These are phyloP conservation scores for Penicillium sp. DNA, from an alignment of 2,329 filamentous ascomycete genomes.

Conservation along the genomic window DNA sequence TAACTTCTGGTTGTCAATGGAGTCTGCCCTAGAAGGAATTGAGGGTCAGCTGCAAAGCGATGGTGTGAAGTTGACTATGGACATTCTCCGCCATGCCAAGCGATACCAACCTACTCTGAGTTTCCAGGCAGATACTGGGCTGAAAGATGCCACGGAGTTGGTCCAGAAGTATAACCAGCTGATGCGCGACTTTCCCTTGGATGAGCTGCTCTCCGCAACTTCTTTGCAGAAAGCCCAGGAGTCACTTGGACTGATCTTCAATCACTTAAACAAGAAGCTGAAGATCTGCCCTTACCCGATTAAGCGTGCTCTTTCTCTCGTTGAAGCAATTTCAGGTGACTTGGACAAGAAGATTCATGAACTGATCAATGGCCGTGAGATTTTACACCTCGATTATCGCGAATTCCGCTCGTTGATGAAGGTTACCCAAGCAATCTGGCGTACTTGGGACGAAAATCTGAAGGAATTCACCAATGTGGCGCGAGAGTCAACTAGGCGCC, in stretches of 20 bases:
- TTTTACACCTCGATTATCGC: conserved; percentile 89
- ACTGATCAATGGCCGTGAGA: conserved; percentile 77
- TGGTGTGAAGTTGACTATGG: conserved; percentile 85
- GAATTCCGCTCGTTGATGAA: conserved; percentile 87
- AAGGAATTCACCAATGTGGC: conserved; percentile 99
- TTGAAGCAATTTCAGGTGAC: conserved; percentile 94
- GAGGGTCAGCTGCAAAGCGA: conserved; percentile 85
- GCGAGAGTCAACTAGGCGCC: conserved; percentile 86
- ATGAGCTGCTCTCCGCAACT: conserved; percentile 90
- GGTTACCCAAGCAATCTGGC: conserved; percentile 81
- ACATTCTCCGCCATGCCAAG: conserved; percentile 95
- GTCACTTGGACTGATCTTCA: conserved; percentile 84
- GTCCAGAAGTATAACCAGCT: conserved; percentile 99
- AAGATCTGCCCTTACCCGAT: conserved; percentile 96
- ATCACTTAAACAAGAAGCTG: conserved; percentile 95
- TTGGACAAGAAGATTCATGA: conserved; percentile 83
- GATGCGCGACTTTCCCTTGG: conserved; percentile 96
- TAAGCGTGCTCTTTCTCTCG: conserved; percentile 84
- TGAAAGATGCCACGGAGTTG: conserved; percentile 93
- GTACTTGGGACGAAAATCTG: conserved; percentile 89
- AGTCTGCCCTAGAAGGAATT: conserved; percentile 86
- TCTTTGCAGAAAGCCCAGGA: conserved; percentile 86
- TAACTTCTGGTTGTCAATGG: conserved; percentile 99
- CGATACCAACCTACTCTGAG: conserved; percentile 97
- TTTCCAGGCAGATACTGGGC: conserved; percentile 90